phyloP scores from a whole-genome alignment of 768 basidiomycete species.

The Auriculariales sp. region DNA sequence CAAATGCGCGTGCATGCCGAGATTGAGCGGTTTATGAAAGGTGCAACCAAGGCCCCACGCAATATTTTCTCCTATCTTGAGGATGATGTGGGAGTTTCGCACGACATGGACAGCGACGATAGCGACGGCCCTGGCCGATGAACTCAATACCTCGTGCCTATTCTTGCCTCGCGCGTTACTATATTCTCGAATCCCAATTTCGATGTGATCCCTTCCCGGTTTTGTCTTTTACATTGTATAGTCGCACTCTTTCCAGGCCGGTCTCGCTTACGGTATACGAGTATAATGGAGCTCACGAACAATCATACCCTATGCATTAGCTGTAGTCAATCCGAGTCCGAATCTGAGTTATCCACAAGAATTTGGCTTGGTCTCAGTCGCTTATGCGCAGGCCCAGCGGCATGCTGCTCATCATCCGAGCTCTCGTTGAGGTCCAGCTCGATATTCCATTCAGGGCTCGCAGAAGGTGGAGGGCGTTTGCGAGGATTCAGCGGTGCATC shows the following conservation, averaged over 20 bases:
- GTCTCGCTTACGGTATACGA: background rate
- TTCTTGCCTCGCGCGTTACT: background rate
- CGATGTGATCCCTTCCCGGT: background rate
- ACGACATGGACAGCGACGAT: background rate
- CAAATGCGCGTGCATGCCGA: background rate
- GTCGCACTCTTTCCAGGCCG: no score
- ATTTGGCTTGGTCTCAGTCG: background rate
- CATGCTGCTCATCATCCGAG: background rate
- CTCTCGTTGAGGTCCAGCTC: slow-evolving; percentile 31
- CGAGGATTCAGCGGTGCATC: background rate
- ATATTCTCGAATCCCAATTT: background rate
- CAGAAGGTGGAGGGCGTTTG: slow-evolving; percentile 17
- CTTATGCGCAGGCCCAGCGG: background rate
- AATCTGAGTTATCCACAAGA: background rate
- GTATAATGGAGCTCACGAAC: background rate
- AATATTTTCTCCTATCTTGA: background rate
- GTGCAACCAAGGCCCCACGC: background rate
- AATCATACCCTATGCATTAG: no score
- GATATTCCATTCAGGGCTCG: slow-evolving; percentile 62
- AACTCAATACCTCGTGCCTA: background rate
- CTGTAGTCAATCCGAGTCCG: background rate
- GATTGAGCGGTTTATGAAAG: background rate
- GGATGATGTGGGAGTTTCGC: no score
- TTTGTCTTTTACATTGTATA: background rate
- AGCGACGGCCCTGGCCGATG: background rate